phyloP scores from a whole-genome alignment of 495 filamentous ascomycete genomes.

The Hypoxylon fragiforme region DNA sequence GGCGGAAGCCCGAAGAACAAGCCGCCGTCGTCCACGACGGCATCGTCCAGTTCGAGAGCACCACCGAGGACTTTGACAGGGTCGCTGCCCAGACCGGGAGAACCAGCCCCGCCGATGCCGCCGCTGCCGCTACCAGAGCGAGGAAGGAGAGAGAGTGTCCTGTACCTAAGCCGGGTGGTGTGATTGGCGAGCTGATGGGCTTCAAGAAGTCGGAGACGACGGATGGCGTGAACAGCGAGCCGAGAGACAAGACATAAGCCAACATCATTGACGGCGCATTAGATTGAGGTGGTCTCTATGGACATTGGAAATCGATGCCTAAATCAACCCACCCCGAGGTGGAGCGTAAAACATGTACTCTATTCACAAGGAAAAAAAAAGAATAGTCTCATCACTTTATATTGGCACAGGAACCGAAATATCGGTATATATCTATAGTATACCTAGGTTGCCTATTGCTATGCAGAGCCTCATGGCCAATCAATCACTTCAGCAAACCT shows the following conservation, averaged over 20 bases:
- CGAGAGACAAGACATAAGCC: conserved; percentile 15
- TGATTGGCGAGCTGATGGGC: conserved; percentile 74
- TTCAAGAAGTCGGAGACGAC: conserved; percentile 49
- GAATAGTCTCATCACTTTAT: too few species aligned
- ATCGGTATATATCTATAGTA: too few species aligned
- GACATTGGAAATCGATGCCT: too few species aligned
- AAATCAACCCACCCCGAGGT: too few species aligned
- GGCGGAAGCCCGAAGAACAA: conserved; percentile 39
- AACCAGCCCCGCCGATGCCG: background rate
- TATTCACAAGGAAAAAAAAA: too few species aligned
- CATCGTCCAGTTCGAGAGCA: conserved; percentile 39
- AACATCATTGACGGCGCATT: background rate
- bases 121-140: conserved; percentile 24
- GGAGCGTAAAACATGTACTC: too few species aligned
- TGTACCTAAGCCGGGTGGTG: conserved; percentile 78
- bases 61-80: conserved; percentile 19
- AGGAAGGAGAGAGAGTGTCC: conserved; percentile 66
- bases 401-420: too few species aligned
- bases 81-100: conserved; percentile 6
- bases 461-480: too few species aligned
- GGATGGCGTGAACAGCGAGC: conserved; percentile 2
- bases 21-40: conserved; percentile 40
- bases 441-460: too few species aligned
- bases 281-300: too few species aligned
- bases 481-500: too few species aligned